Base-by-base conservation (phyloP, 768 basidiomycete genomes). In the Auricularia sp. region DNA sequence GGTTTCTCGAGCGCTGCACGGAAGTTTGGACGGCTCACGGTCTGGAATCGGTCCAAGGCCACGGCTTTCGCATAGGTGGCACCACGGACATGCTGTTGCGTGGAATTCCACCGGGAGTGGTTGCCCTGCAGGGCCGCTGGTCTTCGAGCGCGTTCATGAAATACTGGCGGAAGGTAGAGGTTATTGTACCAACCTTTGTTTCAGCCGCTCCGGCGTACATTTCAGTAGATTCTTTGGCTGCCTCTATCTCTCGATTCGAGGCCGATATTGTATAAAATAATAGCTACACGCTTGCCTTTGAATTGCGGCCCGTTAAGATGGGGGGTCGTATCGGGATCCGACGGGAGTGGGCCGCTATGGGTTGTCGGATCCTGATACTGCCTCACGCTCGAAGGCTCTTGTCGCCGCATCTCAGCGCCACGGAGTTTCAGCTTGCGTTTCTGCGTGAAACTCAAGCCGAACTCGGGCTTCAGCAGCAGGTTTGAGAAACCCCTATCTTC, bases 41-140 rank as follows among this genome's bases (percentile, higher is more conserved):
- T 8, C 56, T 62, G 1, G 42, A 37, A 2, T 10, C 3, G 8
- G 21, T 64, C 0, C 58, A 65, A 2, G 68, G 68, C 13, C 68
- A 69, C 47, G 33, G 65, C 21, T 69, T 69, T 44, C 67, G 67
- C 1, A 69, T 68, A 29, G 66, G 69, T 11, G 69, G 69, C 0
- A 64, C 68, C 6, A 70, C 65, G 0, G 64, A 66, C 33, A 51
- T 67, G 8, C 36, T 68, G 6, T 42, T 65, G 35, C 62, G 29
- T 1, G 64, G 69, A 5, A 47, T 64, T 11, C 45, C 63, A 3
- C 68, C 64, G 2, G 35, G 61, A 3, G 39, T 63, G 1, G 68
- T 69, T 2, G 61, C 64, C 45, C 29, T 45, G 39, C 63, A 62
- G n/a, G 69, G 67, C 7, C 47, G 69, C 3, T 70, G 69, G 68